Conservation (phyloP, 108 stramenopile genomes). For the Nitzschia sp. region DNA sequence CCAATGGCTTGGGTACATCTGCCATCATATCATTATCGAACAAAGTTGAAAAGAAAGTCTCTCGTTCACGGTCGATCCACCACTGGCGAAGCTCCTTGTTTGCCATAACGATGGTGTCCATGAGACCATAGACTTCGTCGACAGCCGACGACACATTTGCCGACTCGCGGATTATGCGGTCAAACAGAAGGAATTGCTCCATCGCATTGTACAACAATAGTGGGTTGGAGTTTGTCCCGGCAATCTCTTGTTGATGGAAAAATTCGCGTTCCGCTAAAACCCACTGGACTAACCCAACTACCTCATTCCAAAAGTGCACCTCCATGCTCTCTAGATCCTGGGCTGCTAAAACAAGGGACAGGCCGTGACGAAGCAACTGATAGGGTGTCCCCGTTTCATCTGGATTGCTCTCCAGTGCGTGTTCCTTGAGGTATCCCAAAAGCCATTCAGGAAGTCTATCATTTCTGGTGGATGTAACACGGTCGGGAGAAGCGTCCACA, state of each 20-base stretch:
- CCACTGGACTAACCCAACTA: constrained; percentile 58
- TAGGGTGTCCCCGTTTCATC: constrained; percentile 3
- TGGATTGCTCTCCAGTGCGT: constrained; percentile 27
- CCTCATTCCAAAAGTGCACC: constrained; percentile 51
- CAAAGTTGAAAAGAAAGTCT: constrained; percentile 58
- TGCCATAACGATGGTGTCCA: constrained; percentile 52
- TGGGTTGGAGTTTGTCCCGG: constrained; percentile 47
- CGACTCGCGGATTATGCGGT: constrained; percentile 29
- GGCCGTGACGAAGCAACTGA: constrained; percentile 17
- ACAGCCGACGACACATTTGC: constrained; percentile 6
- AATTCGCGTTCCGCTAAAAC: constrained; percentile 57
- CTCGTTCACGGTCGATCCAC: constrained; percentile 73
- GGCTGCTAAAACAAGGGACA: constrained; percentile 8
- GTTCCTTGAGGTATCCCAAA: constrained; percentile 61
- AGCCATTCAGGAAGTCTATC: constrained; percentile 83
- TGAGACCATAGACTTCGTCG: constrained; percentile 33
- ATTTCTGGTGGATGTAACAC: constrained; percentile 47
- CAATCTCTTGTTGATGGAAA: constrained; percentile 61
- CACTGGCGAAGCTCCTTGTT: constrained; percentile 59
- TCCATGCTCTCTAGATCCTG: constrained; percentile 2
- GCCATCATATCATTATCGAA: constrained; percentile 30
- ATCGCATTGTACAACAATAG: constrained; percentile 48
- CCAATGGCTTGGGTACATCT: constrained; percentile 17
- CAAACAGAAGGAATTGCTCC: constrained; percentile 76
- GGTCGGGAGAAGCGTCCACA: constrained; percentile 48